Base-by-base conservation (phyloP, 805 yeast genomes). In the Saturnispora serradocipensis region DNA sequence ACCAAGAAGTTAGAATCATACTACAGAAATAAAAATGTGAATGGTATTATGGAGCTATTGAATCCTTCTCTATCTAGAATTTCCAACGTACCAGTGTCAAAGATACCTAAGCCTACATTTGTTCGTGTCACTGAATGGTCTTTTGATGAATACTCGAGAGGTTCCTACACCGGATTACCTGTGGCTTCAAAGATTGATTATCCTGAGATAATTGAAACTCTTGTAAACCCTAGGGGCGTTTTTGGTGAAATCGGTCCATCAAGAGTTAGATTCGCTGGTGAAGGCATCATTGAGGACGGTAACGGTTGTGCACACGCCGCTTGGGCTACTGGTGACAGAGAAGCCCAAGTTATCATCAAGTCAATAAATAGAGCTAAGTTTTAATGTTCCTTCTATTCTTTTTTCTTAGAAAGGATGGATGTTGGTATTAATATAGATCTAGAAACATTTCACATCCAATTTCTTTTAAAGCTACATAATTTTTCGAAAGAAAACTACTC, bases 301-400 rank as follows among this genome's bases (percentile, higher is more conserved):
- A 73, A 73, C 35, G 83, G 82, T 1, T 78, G 82, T 62, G 80
- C 73, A 3, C 82, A 79, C 59, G 84, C 82, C 3, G 84, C 84
- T 0, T 78, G 77, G 68, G 56, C 58, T 46, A 70, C 78, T 50
- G 83, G 82, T 10, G 53, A 57, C 32, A 67, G 81, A 54, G 82
- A 76, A 52, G 80, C 79, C 10, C 56, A 48, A 2, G 58, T 61
- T 32, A 48, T 68, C 10, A 35, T 59, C 3, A 51, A 50, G 24
- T 28, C 53, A 30, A 53, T 66, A 6, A 59, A 62, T 45, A 61
- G 54, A 44, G 46, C 61, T 1, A 65, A 63, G 38, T 50, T 65
- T 22, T 64, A 52, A 52, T 25, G 28, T 25, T 25, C 5, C 28
- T 8, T 34, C 13, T 36, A 8, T n/a, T 18, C 49, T 45, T 34